Conservation (phyloP, 2,329 filamentous ascomycete genomes). For the Exophiala dermatitidis region DNA sequence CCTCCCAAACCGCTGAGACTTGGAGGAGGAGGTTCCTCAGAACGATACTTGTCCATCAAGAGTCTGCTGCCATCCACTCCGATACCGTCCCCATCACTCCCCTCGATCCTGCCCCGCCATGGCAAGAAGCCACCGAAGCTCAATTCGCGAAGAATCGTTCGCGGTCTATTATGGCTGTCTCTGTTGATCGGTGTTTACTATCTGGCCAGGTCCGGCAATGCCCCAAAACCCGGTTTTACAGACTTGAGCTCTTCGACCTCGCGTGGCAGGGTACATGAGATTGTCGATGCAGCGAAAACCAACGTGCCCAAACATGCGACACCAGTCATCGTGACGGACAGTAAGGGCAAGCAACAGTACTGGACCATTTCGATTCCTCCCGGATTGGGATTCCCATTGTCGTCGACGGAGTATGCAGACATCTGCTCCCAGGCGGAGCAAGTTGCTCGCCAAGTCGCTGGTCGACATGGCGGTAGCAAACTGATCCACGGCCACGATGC, state of each 20-base stretch:
- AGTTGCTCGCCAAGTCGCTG: conserved; percentile 52
- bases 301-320: conserved; percentile 62
- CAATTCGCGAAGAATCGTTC: conserved; percentile 52
- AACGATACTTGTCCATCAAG: conserved; percentile 19
- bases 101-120: conserved; percentile 58
- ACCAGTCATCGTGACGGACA: conserved; percentile 62
- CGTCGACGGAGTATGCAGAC: conserved; percentile 57
- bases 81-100: conserved; percentile 63
- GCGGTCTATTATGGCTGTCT: conserved; percentile 49
- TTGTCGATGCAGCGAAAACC: conserved; percentile 51
- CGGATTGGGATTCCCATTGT: conserved; percentile 59
- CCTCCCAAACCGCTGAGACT: conserved; percentile 27
- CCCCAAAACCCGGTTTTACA: conserved; percentile 22
- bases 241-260: conserved; percentile 33
- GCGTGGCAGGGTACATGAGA: conserved; percentile 52
- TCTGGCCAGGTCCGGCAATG: conserved; percentile 33
- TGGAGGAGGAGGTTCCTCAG: not conserved
- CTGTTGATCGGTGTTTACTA: conserved; percentile 47
- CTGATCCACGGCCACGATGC: conserved; percentile 51
- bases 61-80: conserved; percentile 50
- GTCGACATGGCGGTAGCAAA: conserved; percentile 46
- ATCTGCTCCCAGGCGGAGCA: conserved; percentile 63
- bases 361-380: conserved; percentile 79
- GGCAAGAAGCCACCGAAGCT: conserved; percentile 54
- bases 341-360: conserved; percentile 51